Evolutionary conservation across 345 rosid genomes (phyloP), one percentile per base, ranked within the genome.

Genomic region (Excoecaria cochinchinensis): DNA sequence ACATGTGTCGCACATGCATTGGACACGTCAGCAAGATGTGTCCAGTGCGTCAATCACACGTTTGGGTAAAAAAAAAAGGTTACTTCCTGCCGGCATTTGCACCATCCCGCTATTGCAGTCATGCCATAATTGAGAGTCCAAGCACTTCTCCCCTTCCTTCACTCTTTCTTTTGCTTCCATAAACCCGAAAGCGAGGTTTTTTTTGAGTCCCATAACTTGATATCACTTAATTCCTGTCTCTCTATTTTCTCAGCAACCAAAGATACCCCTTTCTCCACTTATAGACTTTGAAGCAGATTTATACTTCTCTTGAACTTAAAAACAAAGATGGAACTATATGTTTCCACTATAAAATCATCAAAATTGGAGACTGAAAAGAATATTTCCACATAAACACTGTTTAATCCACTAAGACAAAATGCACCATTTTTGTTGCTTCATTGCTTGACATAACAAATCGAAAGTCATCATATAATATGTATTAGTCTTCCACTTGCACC

Each of bases 141-240:
- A 75, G 61, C 82, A 80, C 59, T 67, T 75, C 25, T 69, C 83
- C 53, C 44, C 61, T 36, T 80, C 83, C 42, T 79, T 86, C 74
- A 76, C 62, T 62, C 87, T 87, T 76, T 90, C 91, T 70, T 85
- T 86, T 3, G 91, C 77, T 58, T 89, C 91, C 90, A 90, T 85
- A 69, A 10, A 44, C 55, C 55, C 19, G 36, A 67, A 67, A 42
- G 21, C 15, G 7, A n/a, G 56, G 22, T 42, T 42, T 36, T 42
- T 42, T 39, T 66, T 4, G n/a, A 67, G 16, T 21, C 71, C 16
- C 17, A 24, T 24, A 68, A 24, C 57, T 48, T 48, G 42, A 50
- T 14, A 5, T 10, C 9, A 13, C 2, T 22, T 36, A 38, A 63
- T 63, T 39, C 56, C 17, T 25, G 12, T 44, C 74, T 57, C 64